These are phyloP conservation scores for Alternaria arbusti DNA, from an alignment of 2,329 filamentous ascomycete species.

Conservation along the genomic window DNA sequence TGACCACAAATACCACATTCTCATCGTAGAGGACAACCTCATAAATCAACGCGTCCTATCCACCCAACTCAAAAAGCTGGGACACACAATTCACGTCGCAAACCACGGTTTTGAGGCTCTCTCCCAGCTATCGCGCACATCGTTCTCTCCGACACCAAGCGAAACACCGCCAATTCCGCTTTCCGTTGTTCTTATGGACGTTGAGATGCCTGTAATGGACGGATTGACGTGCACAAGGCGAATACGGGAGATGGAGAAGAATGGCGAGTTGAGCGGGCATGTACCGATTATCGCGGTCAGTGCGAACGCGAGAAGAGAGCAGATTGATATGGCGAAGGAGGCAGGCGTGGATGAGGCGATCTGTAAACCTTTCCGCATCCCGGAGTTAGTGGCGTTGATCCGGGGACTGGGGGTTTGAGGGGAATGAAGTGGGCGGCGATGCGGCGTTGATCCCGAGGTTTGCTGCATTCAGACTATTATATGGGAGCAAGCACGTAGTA, in stretches of 20 bases:
- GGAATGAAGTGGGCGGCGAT: not conserved
- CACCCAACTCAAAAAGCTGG: constrained; percentile 30
- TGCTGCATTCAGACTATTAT: not conserved
- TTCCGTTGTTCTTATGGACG: constrained; percentile 28
- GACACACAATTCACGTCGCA: constrained; percentile 30
- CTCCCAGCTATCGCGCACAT: constrained; percentile 12
- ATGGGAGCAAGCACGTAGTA: not conserved
- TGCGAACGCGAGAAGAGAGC: constrained; percentile 39
- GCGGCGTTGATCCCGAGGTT: not conserved
- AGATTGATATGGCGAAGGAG: constrained; percentile 21
- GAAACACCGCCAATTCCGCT: not conserved
- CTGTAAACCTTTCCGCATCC: constrained; percentile 70
- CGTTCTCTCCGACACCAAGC: constrained; percentile 1
- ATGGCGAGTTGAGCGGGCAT: constrained; percentile 16
- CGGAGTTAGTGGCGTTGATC: constrained; percentile 3
- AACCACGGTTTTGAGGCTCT: constrained; percentile 41
- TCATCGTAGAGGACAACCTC: constrained; percentile 43
- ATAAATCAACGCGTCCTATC: constrained; percentile 40
- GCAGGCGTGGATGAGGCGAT: constrained; percentile 60
- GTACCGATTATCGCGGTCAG: constrained; percentile 36
- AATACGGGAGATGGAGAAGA: constrained; percentile 26
- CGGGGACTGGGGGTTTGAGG: not conserved
- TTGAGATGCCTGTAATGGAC: constrained; percentile 44
- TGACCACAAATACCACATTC: constrained; percentile 5
- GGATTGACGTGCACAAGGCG: constrained; percentile 28